Evolutionary conservation across 2,329 filamentous ascomycete species (phyloP).

Genomic region (Chaetomiaceae sp.): DNA sequence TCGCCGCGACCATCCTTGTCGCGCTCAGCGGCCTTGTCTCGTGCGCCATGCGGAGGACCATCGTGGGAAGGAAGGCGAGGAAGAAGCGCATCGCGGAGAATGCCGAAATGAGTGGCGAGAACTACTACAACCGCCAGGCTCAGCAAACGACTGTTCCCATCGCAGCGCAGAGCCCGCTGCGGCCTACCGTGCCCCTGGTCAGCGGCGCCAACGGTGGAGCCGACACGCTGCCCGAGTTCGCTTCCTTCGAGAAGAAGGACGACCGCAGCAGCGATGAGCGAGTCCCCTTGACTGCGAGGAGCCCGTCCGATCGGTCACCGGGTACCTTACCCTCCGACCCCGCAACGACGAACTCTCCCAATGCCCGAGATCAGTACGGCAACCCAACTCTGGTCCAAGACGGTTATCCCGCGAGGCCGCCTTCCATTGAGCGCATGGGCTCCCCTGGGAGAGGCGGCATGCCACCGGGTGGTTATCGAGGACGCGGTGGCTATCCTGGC

Average conservation of each 20-base stretch:
- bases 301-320: slow-evolving; percentile 53
- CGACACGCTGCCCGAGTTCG: slow-evolving; percentile 49
- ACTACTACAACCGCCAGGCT: slow-evolving; percentile 72
- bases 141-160: slow-evolving; percentile 40
- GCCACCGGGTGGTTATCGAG: slow-evolving; percentile 38
- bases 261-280: slow-evolving; percentile 61
- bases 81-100: slow-evolving; percentile 90
- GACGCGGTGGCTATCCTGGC: slow-evolving; percentile 45
- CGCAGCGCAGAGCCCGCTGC: slow-evolving; percentile 37
- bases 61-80: slow-evolving; percentile 87
- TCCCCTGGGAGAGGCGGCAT: slow-evolving; percentile 43
- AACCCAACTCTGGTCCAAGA: slow-evolving; percentile 46
- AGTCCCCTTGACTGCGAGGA: slow-evolving; percentile 61
- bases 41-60: slow-evolving; percentile 88
- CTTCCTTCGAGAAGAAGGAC: slow-evolving; percentile 61
- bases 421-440: slow-evolving; percentile 43
- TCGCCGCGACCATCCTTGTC: slow-evolving; percentile 82
- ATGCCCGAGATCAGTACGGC: slow-evolving; percentile 55
- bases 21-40: slow-evolving; percentile 76
- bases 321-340: slow-evolving; percentile 38
- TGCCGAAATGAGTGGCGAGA: slow-evolving; percentile 93
- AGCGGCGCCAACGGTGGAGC: slow-evolving; percentile 47
- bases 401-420: slow-evolving; percentile 42
- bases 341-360: slow-evolving; percentile 22
- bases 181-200: slow-evolving; percentile 54